Evolutionary conservation across 2,329 filamentous ascomycete species (phyloP).

Genomic region (Fusarium sp.): DNA sequence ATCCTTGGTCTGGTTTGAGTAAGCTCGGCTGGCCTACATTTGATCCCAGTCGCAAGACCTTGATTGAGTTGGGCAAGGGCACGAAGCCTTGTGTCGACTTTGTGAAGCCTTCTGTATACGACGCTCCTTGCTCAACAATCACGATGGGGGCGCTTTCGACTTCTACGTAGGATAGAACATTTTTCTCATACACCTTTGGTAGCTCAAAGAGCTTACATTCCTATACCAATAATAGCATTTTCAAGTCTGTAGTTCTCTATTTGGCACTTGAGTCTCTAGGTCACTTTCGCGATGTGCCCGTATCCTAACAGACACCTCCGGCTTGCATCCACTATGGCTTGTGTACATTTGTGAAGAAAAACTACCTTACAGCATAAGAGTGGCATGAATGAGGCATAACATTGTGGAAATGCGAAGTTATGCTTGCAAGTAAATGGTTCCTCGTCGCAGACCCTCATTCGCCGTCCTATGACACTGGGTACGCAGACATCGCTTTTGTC

Average conservation of each 20-base stretch:
- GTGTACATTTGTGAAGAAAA: too few relatives aligned
- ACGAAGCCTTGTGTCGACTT: conserved; percentile 7
- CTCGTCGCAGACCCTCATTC: neutral
- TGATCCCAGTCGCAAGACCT: conserved; percentile 12
- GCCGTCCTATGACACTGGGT: rapidly evolving
- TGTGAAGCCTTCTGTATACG: conserved; percentile 19
- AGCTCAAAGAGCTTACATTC: rapidly evolving
- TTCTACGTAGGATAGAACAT: neutral
- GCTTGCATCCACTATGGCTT: too few relatives aligned
- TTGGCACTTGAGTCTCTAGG: rapidly evolving
- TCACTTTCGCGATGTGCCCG: neutral
- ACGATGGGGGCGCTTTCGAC: conserved; percentile 33
- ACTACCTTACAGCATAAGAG: too few relatives aligned
- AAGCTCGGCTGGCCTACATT: conserved; percentile 40
- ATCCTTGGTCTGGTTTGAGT: conserved; percentile 49
- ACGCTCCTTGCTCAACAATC: conserved; percentile 26
- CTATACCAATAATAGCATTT: rapidly evolving
- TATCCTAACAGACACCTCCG: too few relatives aligned
- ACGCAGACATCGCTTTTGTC: too few relatives aligned
- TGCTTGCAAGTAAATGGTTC: too few relatives aligned
- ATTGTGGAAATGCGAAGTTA: rapidly evolving
- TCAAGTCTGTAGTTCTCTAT: neutral
- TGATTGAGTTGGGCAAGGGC: conserved; percentile 28
- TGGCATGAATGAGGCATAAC: rapidly evolving
- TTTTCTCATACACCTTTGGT: rapidly evolving